A percentile compares a stretch with the other conserved stretches of the same genome.
Conservation (phyloP, 768 basidiomycete species). For the Crassisporium funariophilum region DNA sequence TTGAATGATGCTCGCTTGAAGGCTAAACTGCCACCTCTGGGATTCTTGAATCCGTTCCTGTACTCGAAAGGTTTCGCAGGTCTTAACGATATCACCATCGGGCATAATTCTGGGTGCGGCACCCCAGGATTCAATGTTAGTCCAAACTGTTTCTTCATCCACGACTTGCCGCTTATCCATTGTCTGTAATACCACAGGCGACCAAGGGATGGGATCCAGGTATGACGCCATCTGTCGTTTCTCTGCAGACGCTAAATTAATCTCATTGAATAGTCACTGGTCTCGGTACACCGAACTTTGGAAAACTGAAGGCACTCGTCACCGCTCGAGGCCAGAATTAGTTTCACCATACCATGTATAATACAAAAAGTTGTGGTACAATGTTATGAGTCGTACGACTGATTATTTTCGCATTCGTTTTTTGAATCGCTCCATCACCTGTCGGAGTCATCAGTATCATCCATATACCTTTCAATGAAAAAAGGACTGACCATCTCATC, state of each 20-base stretch:
- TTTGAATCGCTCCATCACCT: constrained; percentile 98
- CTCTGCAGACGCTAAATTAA: neutral
- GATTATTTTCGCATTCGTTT: constrained; percentile 84
- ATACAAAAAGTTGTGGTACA: neutral
- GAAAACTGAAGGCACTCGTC: constrained; percentile 43
- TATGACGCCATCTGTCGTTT: constrained; percentile 27
- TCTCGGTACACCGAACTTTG: constrained; percentile 56
- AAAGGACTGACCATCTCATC: constrained; percentile 74
- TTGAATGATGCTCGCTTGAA: constrained; percentile 60
- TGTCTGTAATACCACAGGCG: constrained; percentile 30
- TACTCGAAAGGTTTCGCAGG: constrained; percentile 43
- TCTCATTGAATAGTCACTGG: constrained; percentile 46
- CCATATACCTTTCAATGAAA: constrained; percentile 2
- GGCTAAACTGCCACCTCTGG: constrained; percentile 48
- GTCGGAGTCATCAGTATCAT: constrained; percentile 2
- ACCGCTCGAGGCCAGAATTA: neutral
- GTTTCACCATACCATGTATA: neutral
- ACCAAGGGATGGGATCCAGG: constrained; percentile 65
- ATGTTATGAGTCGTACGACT: neutral
- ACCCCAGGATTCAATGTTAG: constrained; percentile 67
- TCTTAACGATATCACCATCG: constrained; percentile 61
- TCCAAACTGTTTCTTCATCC: constrained; percentile 8
- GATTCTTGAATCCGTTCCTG: constrained; percentile 67
- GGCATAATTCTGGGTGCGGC: constrained; percentile 61
- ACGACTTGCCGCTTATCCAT: constrained; percentile 5